Evolutionary conservation across 2,329 filamentous ascomycete species (phyloP).

Genomic region (Penicillium sumatraense): DNA sequence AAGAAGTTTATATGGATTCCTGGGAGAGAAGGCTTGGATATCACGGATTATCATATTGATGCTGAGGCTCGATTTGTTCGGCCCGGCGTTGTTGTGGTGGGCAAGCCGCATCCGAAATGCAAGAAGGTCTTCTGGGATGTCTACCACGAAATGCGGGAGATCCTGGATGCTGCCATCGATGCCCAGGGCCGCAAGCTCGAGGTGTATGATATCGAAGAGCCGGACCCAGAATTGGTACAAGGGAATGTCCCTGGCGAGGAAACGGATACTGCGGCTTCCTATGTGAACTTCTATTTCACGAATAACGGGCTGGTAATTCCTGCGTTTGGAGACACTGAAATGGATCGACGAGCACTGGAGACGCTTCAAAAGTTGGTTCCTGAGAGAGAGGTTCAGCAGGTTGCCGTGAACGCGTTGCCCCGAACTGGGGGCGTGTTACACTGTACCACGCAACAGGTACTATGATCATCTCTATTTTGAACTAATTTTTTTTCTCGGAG

Average conservation of each 20-base stretch:
- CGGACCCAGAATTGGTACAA: slow-evolving; percentile 25
- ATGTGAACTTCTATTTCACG: slow-evolving; percentile 38
- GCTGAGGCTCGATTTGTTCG: slow-evolving; percentile 33
- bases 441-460: slow-evolving; percentile 37
- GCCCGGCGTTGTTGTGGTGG: slow-evolving; percentile 33
- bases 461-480: slow-evolving; percentile 17
- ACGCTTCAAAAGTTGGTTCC: slow-evolving; percentile 29
- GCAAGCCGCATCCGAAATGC: slow-evolving; percentile 26
- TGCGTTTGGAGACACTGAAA: slow-evolving; percentile 29
- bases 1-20: slow-evolving; percentile 40
- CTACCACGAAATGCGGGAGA: slow-evolving; percentile 28
- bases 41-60: slow-evolving; percentile 41
- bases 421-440: slow-evolving; percentile 36
- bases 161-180: slow-evolving; percentile 26
- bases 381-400: slow-evolving; percentile 30
- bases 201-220: slow-evolving; percentile 33
- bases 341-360: slow-evolving; percentile 29
- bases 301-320: slow-evolving; percentile 36
- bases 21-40: slow-evolving; percentile 33
- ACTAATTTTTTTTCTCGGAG: not conserved
- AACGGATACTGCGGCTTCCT: slow-evolving; percentile 28
- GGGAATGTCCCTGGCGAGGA: slow-evolving; percentile 26
- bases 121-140: slow-evolving; percentile 27
- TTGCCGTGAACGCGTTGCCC: slow-evolving; percentile 33
- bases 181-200: slow-evolving; percentile 29